Percentiles rank a stretch among this genome's conserved stretches.
These are phyloP conservation scores for Ustilago sp. DNA, from an alignment of 1,284 basidiomycete genomes.

Conservation along the genomic window DNA sequence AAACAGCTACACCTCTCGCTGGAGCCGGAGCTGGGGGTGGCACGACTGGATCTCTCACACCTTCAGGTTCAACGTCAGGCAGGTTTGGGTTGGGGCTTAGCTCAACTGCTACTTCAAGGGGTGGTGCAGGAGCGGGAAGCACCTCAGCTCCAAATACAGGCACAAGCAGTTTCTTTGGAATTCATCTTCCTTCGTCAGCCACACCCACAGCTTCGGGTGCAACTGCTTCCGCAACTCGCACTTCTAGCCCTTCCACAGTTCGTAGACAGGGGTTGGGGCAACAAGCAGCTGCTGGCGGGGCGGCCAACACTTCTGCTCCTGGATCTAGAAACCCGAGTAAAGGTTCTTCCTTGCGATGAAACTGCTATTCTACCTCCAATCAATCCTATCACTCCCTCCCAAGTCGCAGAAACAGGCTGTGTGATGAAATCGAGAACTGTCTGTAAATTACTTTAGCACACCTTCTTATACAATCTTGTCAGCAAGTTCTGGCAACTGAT, in stretches of 20 bases:
- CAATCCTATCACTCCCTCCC: no score
- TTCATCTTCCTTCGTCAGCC: slow-evolving; percentile 29
- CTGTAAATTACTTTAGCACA: no score
- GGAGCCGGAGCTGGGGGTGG: not conserved
- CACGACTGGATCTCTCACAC: slow-evolving; percentile 6
- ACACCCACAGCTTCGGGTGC: slow-evolving; percentile 10
- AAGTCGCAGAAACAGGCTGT: not conserved
- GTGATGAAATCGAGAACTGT: not conserved
- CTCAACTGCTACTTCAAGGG: slow-evolving; percentile 4
- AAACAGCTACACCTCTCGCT: slow-evolving; percentile 19
- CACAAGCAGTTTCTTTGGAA: slow-evolving; percentile 49
- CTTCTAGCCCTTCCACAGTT: slow-evolving; percentile 30
- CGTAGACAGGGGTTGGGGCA: slow-evolving; percentile 16
- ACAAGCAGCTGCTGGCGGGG: not conserved
- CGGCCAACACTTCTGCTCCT: slow-evolving; percentile 14
- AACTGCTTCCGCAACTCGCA: slow-evolving; percentile 4
- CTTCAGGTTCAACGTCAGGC: slow-evolving; percentile 16
- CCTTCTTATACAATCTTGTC: slow-evolving; percentile 59
- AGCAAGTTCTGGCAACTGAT: slow-evolving; percentile 59
- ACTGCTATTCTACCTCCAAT: no score
- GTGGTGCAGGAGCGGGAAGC: not conserved
- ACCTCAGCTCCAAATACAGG: slow-evolving; percentile 15
- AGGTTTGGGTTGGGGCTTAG: slow-evolving; percentile 33
- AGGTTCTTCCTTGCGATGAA: slow-evolving; percentile 35
- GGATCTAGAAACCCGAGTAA: slow-evolving; percentile 41